Conservation (phyloP, 129 eudicot genomes). For the Rutidosis leptorrhynchoides region DNA sequence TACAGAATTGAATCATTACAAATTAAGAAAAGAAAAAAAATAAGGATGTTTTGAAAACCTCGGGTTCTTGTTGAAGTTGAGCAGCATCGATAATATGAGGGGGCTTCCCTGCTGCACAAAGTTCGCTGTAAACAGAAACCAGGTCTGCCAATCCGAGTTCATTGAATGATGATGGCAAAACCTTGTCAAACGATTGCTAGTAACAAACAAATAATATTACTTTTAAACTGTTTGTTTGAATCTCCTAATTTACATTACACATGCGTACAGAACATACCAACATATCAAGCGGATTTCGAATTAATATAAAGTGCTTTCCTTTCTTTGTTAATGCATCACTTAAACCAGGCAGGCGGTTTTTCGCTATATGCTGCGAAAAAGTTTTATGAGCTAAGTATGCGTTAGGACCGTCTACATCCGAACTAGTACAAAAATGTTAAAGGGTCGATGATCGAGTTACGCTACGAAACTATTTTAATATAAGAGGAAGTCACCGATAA, state of each 20-base stretch:
- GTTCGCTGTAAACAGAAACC: slow-evolving; percentile 68
- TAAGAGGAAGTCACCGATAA: no score
- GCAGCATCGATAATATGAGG: slow-evolving; percentile 76
- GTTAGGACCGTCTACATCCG: no score
- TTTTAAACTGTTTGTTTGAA: neutral
- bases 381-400: neutral
- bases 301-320: slow-evolving; percentile 90
- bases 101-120: slow-evolving; percentile 58
- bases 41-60: slow-evolving; percentile 42
- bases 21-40: neutral
- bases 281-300: slow-evolving; percentile 84
- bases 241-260: neutral
- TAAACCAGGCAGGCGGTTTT: slow-evolving; percentile 67
- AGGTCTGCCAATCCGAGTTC: slow-evolving; percentile 74
- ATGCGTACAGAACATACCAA: slow-evolving; percentile 48
- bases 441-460: no score
- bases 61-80: slow-evolving; percentile 75
- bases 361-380: slow-evolving; percentile 73
- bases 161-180: slow-evolving; percentile 65
- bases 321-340: slow-evolving; percentile 61
- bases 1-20: slow-evolving; percentile 11
- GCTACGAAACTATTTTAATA: no score
- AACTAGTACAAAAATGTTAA: neutral
- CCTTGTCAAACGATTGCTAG: slow-evolving; percentile 84
- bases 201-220: slow-evolving; percentile 7